Evolutionary conservation across 2,329 filamentous ascomycete species (phyloP).

Genomic region (Talaromyces funiculosus): DNA sequence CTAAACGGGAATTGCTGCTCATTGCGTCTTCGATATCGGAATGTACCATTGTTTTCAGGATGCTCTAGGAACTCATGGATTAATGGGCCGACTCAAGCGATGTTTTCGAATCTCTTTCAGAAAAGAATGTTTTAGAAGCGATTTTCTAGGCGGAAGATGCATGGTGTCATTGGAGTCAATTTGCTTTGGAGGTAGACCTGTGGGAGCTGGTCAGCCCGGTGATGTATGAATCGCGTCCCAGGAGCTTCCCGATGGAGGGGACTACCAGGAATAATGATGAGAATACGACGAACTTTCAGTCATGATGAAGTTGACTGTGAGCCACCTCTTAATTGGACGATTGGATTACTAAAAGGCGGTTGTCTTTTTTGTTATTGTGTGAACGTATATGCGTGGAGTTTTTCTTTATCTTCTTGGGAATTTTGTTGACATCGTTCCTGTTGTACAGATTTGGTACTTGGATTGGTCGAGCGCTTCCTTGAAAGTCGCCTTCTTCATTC

Average conservation of each 20-base stretch:
- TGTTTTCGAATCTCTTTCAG: conserved; percentile 7
- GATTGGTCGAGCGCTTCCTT: conserved; percentile 1
- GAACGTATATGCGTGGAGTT: conserved; percentile 7
- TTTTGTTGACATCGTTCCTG: neutral
- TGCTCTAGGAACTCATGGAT: neutral
- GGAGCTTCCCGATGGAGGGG: conserved; percentile 2
- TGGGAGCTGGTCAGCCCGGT: conserved; percentile 1
- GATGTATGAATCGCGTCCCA: conserved; percentile 1
- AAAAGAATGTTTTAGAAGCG: conserved; percentile 7
- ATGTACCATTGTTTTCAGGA: neutral
- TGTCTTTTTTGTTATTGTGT: conserved; percentile 7
- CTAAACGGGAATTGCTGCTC: neutral
- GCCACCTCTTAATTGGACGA: conserved; percentile 6
- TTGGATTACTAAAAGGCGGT: conserved; percentile 12
- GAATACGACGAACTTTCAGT: conserved; percentile 5
- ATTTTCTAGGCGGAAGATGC: conserved; percentile 8
- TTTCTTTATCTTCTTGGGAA: neutral
- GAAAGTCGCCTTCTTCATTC: neutral
- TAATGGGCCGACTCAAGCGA: neutral
- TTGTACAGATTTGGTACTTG: conserved; percentile 8
- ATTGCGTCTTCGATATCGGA: neutral
- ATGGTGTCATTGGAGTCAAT: conserved; percentile 11
- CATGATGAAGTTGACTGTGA: conserved; percentile 14
- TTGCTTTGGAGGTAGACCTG: neutral
- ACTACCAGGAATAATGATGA: conserved; percentile 11